Evolutionary conservation across 495 filamentous ascomycete species (phyloP).

Genomic region (Elaphomyces granulatus): DNA sequence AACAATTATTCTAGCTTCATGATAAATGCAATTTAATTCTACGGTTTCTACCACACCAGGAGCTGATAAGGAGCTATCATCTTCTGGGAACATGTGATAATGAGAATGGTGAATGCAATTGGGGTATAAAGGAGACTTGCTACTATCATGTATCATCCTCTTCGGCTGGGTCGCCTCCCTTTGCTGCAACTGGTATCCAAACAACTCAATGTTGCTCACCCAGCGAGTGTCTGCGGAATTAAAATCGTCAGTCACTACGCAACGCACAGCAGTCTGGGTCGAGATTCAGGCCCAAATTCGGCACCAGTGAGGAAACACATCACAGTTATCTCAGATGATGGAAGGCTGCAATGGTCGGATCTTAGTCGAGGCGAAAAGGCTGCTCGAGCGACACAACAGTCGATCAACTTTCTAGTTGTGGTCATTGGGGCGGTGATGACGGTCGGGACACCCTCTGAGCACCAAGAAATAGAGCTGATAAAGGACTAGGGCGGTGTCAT

Average conservation of each 20-base stretch:
- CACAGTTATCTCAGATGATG: constrained; percentile 70
- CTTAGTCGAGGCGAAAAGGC: constrained; percentile 65
- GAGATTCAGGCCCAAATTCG: constrained; percentile 10
- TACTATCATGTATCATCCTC: neutral
- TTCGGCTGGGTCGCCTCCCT: neutral
- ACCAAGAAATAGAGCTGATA: neutral
- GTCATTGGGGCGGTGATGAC: constrained; percentile 61
- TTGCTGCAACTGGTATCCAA: neutral
- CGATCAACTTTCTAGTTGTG: constrained; percentile 71
- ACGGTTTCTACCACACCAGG: too few species aligned
- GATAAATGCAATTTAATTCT: too few species aligned
- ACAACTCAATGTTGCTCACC: too few species aligned
- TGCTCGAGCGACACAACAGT: constrained; percentile 75
- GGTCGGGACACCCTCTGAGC: constrained; percentile 23
- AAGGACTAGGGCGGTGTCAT: constrained; percentile 50
- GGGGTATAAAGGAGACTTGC: too few species aligned
- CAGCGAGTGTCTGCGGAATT: too few species aligned
- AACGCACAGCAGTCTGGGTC: constrained; percentile 34
- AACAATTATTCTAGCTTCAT: too few species aligned
- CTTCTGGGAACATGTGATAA: too few species aligned
- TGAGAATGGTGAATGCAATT: too few species aligned
- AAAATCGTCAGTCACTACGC: constrained; percentile 38
- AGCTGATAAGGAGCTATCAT: too few species aligned
- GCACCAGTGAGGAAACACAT: constrained; percentile 43
- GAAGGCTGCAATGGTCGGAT: constrained; percentile 63